Percentiles rank a stretch among this genome's conserved stretches.
Evolutionary conservation across 306 rosid genomes (phyloP).

Genomic region (Prunus campanulata): DNA sequence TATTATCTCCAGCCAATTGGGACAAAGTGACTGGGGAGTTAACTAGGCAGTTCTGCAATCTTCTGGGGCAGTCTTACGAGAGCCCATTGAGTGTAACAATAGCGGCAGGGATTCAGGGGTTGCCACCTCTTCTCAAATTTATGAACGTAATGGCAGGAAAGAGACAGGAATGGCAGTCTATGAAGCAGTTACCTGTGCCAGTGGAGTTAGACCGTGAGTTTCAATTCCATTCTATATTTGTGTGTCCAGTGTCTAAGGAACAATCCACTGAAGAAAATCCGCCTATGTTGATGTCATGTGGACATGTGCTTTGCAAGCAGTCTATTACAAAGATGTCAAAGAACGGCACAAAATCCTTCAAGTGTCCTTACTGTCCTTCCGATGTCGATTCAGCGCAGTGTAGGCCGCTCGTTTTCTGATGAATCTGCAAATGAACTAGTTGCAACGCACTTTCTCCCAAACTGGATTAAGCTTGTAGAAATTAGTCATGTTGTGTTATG

Average conservation of each 20-base stretch:
- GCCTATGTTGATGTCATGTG: slow-evolving; percentile 86
- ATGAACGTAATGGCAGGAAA: slow-evolving; percentile 82
- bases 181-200: slow-evolving; percentile 80
- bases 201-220: slow-evolving; percentile 72
- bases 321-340: slow-evolving; percentile 92
- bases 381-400: slow-evolving; percentile 63
- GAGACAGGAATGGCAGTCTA: slow-evolving; percentile 87
- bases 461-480: slow-evolving; percentile 41
- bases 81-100: slow-evolving; percentile 76
- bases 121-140: slow-evolving; percentile 77
- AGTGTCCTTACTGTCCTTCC: slow-evolving; percentile 84
- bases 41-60: slow-evolving; percentile 83
- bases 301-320: slow-evolving; percentile 93
- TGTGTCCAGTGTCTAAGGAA: slow-evolving; percentile 95
- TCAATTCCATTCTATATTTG: slow-evolving; percentile 93
- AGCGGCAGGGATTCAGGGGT: slow-evolving; percentile 75
- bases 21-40: slow-evolving; percentile 63
- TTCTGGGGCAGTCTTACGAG: slow-evolving; percentile 71
- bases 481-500: slow-evolving; percentile 22
- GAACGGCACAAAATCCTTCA: slow-evolving; percentile 66
- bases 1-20: slow-evolving; percentile 68
- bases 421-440: slow-evolving; percentile 20
- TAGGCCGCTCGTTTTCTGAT: slow-evolving; percentile 61
- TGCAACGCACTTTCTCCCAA: slow-evolving; percentile 20
- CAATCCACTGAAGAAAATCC: slow-evolving; percentile 85